These are phyloP conservation scores for Soucietia sequanensis DNA, from an alignment of 805 yeast genomes.

Conservation along the genomic window DNA sequence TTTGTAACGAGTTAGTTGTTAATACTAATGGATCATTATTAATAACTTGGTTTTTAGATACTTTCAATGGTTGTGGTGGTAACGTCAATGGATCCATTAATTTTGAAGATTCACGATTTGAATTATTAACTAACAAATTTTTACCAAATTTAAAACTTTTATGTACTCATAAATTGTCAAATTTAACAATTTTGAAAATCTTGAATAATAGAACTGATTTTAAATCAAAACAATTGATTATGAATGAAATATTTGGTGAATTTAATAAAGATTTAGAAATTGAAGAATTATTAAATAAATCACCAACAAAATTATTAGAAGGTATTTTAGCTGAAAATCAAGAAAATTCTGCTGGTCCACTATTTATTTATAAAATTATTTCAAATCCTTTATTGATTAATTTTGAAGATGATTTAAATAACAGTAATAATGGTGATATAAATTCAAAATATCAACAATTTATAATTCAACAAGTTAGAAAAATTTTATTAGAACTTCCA, in stretches of 20 bases:
- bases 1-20: slow-evolving; percentile 74
- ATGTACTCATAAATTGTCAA: slow-evolving; percentile 81
- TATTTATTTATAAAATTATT: slow-evolving; percentile 73
- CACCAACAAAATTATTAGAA: slow-evolving; percentile 50
- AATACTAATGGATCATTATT: slow-evolving; percentile 87
- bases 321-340: slow-evolving; percentile 62
- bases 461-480: slow-evolving; percentile 60
- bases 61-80: slow-evolving; percentile 37
- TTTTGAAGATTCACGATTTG: slow-evolving; percentile 64
- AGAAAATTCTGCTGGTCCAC: slow-evolving; percentile 51
- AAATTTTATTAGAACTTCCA: slow-evolving; percentile 58
- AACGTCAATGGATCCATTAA: too few relatives aligned
- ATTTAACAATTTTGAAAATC: slow-evolving; percentile 76
- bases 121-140: slow-evolving; percentile 60
- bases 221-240: slow-evolving; percentile 56
- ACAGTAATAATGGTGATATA: slow-evolving; percentile 12
- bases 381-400: slow-evolving; percentile 62
- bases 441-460: slow-evolving; percentile 47
- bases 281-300: slow-evolving; percentile 17
- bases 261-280: slow-evolving; percentile 22
- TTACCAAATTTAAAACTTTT: slow-evolving; percentile 60
- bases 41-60: slow-evolving; percentile 92
- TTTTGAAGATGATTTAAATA: slow-evolving; percentile 40
- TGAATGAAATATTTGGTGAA: slow-evolving; percentile 65
- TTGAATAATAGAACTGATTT: slow-evolving; percentile 67